Percentiles rank a stretch among this genome's conserved stretches.
phyloP scores from a whole-genome alignment of 225 moss, liverwort and hornwort genomes.

The Anthoceros angustus region DNA sequence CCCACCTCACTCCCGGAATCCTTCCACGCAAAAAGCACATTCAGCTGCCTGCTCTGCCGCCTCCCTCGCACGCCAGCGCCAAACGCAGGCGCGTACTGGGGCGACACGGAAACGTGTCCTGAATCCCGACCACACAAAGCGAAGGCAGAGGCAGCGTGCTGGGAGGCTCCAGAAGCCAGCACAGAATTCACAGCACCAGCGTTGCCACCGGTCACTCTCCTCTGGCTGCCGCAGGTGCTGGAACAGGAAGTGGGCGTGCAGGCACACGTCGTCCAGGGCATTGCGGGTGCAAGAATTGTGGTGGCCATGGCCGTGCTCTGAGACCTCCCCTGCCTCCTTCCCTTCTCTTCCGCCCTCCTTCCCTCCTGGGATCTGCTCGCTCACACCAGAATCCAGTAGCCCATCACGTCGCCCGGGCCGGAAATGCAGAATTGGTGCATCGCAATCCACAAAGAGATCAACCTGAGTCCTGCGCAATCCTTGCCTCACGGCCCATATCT shows the following conservation, averaged over 20 bases:
- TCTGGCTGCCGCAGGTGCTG: not conserved
- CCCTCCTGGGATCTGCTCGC: not conserved
- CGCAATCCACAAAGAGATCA: too few relatives aligned
- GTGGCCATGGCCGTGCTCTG: not conserved
- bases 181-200: not conserved
- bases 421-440: too few relatives aligned
- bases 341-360: not conserved
- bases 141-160: not conserved
- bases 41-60: not conserved
- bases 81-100: not conserved
- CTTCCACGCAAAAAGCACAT: not conserved
- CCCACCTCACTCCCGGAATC: not conserved
- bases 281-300: not conserved
- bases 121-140: not conserved
- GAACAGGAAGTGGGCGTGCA: not conserved
- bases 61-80: not conserved
- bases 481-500: too few relatives aligned
- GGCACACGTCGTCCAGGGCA: not conserved
- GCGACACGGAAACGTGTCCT: not conserved
- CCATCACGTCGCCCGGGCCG: too few relatives aligned
- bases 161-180: conserved; percentile 3
- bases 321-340: not conserved
- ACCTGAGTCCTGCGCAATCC: too few relatives aligned
- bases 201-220: not conserved
- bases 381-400: too few relatives aligned